Evolutionary conservation across 2,329 filamentous ascomycete species (phyloP), one percentile per base, ranked within the genome.

Genomic region (Ambrosiella cleistominuta): DNA sequence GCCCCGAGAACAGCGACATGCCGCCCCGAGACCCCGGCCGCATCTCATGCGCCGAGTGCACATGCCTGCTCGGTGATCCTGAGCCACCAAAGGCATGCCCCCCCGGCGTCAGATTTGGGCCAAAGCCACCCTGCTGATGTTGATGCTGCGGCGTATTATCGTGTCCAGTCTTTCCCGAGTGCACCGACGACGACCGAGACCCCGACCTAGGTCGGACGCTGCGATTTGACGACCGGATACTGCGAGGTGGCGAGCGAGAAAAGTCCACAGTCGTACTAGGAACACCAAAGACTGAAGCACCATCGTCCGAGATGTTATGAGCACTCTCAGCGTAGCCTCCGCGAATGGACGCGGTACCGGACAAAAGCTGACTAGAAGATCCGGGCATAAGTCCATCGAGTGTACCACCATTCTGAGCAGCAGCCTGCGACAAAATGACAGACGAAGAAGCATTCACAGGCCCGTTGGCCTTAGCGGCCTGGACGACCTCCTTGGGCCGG

Each of bases 401-500:
- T 8, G 35, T 56, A 54, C 38, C 17, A 9, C 51, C 17, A 47
- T 38, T 57, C 2, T 76, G 71, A 35, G 52, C 54, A 27, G 59
- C 59, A 17, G 54, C 45, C 49, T 57, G 60, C 40, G 57, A 74
- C 77, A 62, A 91, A 74, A 17, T 85, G 81, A 40, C 82, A 85
- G 65, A 61, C 5, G 56, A 58, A 35, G 60, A 61, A 13, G 49
- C 50, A 13, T 52, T 49, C 68, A 96, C 89, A 47, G 90, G 81
- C 39, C 94, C 76, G 62, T 85, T 83, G 66, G 77, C 85, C 66
- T 88, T 83, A n/a, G 54, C 42, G 12, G 44, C 47, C 67, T 93
- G 86, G 60, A 51, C 55, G 1, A 86, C 83, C 56, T 82, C 86
- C 62, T 75, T 87, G 1, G 91, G 90, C 3, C 89, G 82, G 67